phyloP scores from a whole-genome alignment of 2,329 filamentous ascomycete genomes.

The Aspergillus oerlinghausenensis region DNA sequence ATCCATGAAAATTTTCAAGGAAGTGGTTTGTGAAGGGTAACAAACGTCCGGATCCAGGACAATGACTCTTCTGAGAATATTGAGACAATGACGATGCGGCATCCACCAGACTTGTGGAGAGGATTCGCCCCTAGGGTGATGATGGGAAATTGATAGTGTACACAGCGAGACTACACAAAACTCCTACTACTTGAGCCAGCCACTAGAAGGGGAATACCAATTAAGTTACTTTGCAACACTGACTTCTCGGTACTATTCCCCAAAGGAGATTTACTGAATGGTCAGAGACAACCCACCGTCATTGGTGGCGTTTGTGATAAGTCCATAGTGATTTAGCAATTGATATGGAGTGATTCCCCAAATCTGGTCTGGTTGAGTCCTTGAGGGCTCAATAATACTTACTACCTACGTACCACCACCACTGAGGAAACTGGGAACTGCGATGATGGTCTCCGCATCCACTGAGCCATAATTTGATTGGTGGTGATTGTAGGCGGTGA shows the following conservation, averaged over 20 bases:
- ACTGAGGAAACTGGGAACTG: background rate
- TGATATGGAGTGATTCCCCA: background rate
- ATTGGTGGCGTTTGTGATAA: background rate
- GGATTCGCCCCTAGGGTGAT: background rate
- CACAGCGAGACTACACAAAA: no score
- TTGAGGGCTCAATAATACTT: background rate
- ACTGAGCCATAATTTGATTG: constrained; percentile 6
- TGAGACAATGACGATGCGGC: no score
- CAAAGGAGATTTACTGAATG: background rate
- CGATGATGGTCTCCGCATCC: background rate
- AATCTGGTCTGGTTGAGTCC: background rate
- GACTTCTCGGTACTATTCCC: background rate
- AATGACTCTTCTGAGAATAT: background rate
- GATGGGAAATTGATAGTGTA: no score
- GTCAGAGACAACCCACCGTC: background rate
- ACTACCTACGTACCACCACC: background rate
- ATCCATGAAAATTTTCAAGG: background rate
- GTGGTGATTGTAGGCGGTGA: constrained; percentile 12
- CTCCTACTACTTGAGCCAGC: background rate
- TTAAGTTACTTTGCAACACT: no score
- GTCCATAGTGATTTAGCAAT: background rate
- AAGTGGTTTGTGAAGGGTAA: background rate
- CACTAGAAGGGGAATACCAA: background rate
- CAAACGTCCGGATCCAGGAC: background rate
- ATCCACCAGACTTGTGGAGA: background rate